These are phyloP conservation scores for Magnusiomyces magnusii DNA, from an alignment of 1,139 yeast genomes.

Conservation along the genomic window DNA sequence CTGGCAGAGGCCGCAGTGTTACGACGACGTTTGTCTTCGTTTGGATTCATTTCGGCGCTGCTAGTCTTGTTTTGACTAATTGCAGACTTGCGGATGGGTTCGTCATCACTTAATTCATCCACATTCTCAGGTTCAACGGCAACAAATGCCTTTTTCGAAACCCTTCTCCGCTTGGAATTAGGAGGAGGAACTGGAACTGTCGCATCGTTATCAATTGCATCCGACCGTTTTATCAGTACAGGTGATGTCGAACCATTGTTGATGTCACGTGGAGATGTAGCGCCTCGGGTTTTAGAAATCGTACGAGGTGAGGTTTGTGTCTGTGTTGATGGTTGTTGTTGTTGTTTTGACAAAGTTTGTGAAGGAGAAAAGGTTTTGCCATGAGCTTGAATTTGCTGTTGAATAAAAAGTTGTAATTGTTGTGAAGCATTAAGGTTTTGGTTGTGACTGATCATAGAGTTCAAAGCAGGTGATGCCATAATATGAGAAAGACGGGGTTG, in stretches of 20 bases:
- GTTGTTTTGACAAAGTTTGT: not conserved
- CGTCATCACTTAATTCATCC: too few relatives aligned
- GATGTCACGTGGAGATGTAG: not conserved
- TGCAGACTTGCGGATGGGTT: not conserved
- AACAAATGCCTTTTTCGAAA: not conserved
- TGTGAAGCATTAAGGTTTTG: not conserved
- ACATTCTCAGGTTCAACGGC: not conserved
- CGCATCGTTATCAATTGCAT: not conserved
- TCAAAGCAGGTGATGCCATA: constrained; percentile 10
- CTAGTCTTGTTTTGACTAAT: not conserved
- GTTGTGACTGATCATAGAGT: constrained; percentile 11
- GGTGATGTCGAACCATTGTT: not conserved
- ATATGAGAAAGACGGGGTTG: constrained; percentile 12
- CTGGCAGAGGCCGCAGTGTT: constrained; percentile 80
- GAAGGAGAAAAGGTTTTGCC: not conserved
- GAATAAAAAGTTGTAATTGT: constrained; percentile 1
- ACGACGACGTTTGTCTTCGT: constrained; percentile 59
- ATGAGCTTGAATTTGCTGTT: constrained; percentile 2
- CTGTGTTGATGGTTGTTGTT: not conserved
- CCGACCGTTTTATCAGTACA: not conserved
- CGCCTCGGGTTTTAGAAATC: not conserved
- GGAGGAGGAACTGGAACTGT: constrained; percentile 7
- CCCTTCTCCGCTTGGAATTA: constrained; percentile 6
- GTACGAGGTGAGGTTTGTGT: not conserved
- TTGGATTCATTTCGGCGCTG: constrained; percentile 25